phyloP scores from a whole-genome alignment of 257 asterid genomes.

The Solanum rostratum region DNA sequence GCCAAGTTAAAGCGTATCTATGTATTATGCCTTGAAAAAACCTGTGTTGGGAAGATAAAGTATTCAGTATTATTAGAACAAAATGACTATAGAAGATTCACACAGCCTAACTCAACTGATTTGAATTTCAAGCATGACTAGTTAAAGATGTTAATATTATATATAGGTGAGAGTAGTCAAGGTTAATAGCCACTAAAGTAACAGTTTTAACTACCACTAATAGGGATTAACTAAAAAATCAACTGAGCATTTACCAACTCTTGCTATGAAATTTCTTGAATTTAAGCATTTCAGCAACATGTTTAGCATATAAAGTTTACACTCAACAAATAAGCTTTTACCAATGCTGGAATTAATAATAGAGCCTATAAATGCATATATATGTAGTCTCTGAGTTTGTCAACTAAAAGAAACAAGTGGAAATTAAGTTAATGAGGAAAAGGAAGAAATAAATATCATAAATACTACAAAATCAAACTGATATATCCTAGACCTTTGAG shows the following conservation, averaged over 20 bases:
- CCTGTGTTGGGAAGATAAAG: background rate
- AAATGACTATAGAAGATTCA: background rate
- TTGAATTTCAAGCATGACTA: background rate
- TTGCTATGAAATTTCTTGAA: background rate
- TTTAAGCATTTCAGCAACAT: background rate
- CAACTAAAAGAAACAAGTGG: slow-evolving; percentile 15
- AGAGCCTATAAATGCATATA: slow-evolving; percentile 30
- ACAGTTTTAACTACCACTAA: background rate
- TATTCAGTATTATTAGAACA: background rate
- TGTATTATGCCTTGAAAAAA: too few species aligned
- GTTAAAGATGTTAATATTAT: too few species aligned
- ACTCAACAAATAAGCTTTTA: background rate
- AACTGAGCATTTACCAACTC: background rate
- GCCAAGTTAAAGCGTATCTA: background rate
- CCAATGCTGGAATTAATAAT: slow-evolving; percentile 3
- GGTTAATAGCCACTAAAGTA: background rate
- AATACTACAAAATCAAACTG: slow-evolving; percentile 23
- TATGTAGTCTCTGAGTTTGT: slow-evolving; percentile 2
- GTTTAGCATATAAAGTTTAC: background rate
- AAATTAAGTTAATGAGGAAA: background rate
- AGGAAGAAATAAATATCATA: slow-evolving; percentile 10
- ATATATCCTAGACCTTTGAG: slow-evolving; percentile 6
- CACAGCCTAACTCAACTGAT: background rate
- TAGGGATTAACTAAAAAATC: background rate
- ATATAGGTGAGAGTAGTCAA: too few species aligned